Conservation (phyloP, 352 stramenopile species). For the Plasmopara muralis region DNA sequence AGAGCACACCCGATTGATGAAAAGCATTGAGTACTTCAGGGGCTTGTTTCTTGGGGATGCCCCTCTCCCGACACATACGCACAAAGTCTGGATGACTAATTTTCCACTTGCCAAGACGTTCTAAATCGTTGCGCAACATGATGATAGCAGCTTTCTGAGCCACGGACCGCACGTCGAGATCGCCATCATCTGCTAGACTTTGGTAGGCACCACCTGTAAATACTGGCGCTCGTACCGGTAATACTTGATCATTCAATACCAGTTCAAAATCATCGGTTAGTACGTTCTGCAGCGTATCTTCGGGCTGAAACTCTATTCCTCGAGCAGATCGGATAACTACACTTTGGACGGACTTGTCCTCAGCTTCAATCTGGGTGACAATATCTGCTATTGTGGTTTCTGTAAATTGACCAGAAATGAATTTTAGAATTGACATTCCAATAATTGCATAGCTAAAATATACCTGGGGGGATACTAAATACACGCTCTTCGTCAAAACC, state of each 20-base stretch:
- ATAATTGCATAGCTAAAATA: not conserved
- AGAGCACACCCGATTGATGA: constrained; percentile 67
- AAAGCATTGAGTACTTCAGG: constrained; percentile 67
- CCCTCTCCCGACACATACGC: constrained; percentile 55
- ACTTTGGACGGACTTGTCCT: constrained; percentile 64
- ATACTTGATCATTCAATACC: constrained; percentile 69
- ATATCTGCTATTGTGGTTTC: constrained; percentile 73
- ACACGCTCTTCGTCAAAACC: constrained; percentile 75
- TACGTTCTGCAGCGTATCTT: constrained; percentile 60
- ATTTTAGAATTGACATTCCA: not conserved
- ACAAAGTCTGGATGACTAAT: constrained; percentile 67
- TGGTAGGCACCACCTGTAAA: constrained; percentile 70
- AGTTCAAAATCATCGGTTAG: constrained; percentile 81
- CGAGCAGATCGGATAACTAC: constrained; percentile 59
- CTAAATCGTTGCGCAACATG: constrained; percentile 59
- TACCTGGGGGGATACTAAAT: constrained; percentile 67
- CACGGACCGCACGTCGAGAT: constrained; percentile 74
- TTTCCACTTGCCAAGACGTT: constrained; percentile 74
- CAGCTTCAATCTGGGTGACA: constrained; percentile 63
- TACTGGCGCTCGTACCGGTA: constrained; percentile 62
- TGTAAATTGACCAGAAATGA: constrained; percentile 8
- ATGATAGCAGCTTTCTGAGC: constrained; percentile 78
- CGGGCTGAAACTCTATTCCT: constrained; percentile 48
- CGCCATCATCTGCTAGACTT: constrained; percentile 61
- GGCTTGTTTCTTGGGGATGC: constrained; percentile 81